These are phyloP conservation scores for Sanchytrium tribonematis DNA, from an alignment of 371 early-diverging fungal genomes.

Conservation along the genomic window DNA sequence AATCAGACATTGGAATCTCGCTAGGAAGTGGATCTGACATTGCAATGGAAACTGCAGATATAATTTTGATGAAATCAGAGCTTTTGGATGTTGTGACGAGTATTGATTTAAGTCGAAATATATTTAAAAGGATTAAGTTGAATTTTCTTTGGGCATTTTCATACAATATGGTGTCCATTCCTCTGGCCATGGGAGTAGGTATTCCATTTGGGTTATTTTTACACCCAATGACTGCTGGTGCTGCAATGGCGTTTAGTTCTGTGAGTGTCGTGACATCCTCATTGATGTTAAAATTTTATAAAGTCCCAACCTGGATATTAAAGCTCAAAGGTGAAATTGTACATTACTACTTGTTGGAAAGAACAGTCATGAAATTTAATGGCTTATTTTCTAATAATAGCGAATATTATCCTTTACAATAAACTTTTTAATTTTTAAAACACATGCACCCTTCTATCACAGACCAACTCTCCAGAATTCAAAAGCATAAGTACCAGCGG, in stretches of 20 bases:
- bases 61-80: constrained; percentile 42
- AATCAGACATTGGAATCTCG: constrained; percentile 79
- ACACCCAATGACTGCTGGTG: constrained; percentile 68
- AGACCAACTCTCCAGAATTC: neutral
- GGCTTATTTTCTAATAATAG: too few relatives aligned
- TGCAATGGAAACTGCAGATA: constrained; percentile 72
- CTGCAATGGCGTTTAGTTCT: constrained; percentile 80
- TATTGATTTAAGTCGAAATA: constrained; percentile 45
- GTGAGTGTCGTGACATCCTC: constrained; percentile 67
- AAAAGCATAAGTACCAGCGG: neutral
- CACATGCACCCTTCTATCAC: neutral
- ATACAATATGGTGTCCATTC: constrained; percentile 66
- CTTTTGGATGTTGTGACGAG: constrained; percentile 55
- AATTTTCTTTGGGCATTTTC: constrained; percentile 67
- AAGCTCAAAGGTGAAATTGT: too few relatives aligned
- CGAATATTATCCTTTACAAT: too few relatives aligned
- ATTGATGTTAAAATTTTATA: constrained; percentile 30
- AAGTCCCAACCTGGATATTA: too few relatives aligned
- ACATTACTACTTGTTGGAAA: too few relatives aligned
- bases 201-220: constrained; percentile 49
- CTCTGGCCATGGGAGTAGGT: constrained; percentile 73
- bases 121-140: constrained; percentile 46
- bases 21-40: constrained; percentile 73
- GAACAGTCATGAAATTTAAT: too few relatives aligned
- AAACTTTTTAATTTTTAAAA: constrained; percentile 1